phyloP scores from a whole-genome alignment of 148 eudicot species.

The Chenopodium berlandieri region DNA sequence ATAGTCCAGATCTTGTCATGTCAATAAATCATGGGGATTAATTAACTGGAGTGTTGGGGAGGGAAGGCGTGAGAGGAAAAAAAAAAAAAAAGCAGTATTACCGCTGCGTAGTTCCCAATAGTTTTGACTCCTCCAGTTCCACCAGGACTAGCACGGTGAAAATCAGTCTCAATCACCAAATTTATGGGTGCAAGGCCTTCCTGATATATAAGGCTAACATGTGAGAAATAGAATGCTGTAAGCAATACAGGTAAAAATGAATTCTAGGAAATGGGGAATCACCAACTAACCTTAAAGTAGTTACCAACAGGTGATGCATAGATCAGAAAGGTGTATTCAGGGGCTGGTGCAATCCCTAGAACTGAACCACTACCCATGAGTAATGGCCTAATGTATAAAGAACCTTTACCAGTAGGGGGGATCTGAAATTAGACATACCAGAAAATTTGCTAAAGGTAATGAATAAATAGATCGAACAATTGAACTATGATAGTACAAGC shows the following conservation, averaged over 20 bases:
- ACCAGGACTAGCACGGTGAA: constrained; percentile 98
- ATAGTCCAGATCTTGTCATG: not conserved
- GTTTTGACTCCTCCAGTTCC: constrained; percentile 96
- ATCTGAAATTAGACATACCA: constrained; percentile 46
- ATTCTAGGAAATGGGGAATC: not conserved
- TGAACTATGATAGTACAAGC: not conserved
- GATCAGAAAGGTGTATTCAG: constrained; percentile 88
- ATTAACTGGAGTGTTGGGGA: not conserved
- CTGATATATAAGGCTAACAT: constrained; percentile 39
- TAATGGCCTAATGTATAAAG: constrained; percentile 79
- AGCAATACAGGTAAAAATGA: not conserved
- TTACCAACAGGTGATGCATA: constrained; percentile 94
- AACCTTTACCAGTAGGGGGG: constrained; percentile 92
- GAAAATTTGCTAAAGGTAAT: not conserved
- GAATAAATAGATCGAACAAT: not conserved
- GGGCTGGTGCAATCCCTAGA: constrained; percentile 93
- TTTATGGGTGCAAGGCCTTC: constrained; percentile 90
- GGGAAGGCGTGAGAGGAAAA: not conserved
- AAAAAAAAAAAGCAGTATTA: constrained; percentile 31
- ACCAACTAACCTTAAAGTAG: constrained; percentile 76
- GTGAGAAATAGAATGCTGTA: constrained; percentile 1
- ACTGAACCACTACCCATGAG: constrained; percentile 97
- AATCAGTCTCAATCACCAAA: constrained; percentile 80
- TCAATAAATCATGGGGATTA: not conserved
- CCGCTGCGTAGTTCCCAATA: constrained; percentile 93